Percentiles rank a stretch among this genome's conserved stretches.
Evolutionary conservation across 768 basidiomycete genomes (phyloP).

Genomic region (Rhodotorula toruloides): DNA sequence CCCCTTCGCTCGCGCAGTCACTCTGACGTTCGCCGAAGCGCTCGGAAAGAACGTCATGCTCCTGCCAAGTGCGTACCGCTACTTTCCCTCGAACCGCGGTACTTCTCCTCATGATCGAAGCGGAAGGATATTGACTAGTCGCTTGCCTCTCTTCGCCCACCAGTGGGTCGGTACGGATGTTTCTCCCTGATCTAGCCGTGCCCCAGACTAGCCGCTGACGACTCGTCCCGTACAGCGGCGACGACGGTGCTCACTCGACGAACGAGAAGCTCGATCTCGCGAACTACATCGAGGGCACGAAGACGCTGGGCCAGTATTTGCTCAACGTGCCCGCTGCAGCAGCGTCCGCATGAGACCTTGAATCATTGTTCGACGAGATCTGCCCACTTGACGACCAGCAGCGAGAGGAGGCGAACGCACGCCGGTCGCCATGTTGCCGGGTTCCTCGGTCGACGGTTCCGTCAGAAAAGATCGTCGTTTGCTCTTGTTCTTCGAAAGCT

Average conservation of each 20-base stretch:
- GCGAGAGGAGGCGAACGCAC: no score
- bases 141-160: no score
- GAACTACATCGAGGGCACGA: slow-evolving; percentile 56
- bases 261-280: slow-evolving; percentile 80
- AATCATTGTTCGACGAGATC: no score
- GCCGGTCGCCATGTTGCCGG: no score
- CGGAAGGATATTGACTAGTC: background rate
- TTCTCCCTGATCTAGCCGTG: background rate
- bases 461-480: no score
- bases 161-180: slow-evolving; percentile 46
- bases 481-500: no score
- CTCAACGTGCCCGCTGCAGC: slow-evolving; percentile 58
- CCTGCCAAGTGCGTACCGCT: slow-evolving; percentile 54
- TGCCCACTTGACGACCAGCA: no score
- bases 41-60: slow-evolving; percentile 80
- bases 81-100: no score
- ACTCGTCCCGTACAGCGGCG: slow-evolving; percentile 51
- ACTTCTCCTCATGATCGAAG: no score
- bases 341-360: background rate
- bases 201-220: background rate
- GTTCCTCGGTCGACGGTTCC: no score
- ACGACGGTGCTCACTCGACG: slow-evolving; percentile 81
- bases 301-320: slow-evolving; percentile 72
- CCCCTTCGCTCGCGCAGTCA: slow-evolving; percentile 44
- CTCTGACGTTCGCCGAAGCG: slow-evolving; percentile 84